These are phyloP conservation scores for Gloeopeniophorella convolvens DNA, from an alignment of 768 basidiomycete genomes.

Conservation along the genomic window DNA sequence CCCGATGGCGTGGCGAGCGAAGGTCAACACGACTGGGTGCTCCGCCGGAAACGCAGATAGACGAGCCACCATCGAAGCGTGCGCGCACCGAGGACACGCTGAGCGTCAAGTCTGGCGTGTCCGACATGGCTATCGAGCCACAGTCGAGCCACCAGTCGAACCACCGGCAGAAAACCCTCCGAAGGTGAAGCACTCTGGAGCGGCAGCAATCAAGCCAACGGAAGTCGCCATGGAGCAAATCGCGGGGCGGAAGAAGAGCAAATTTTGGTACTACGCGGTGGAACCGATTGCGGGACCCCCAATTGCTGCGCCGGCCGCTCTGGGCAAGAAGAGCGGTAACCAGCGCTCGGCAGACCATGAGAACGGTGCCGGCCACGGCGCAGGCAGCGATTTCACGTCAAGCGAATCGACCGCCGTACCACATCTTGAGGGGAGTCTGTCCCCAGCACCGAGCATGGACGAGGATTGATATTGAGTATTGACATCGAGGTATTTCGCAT, in stretches of 20 bases:
- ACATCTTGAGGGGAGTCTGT: slow-evolving; percentile 37
- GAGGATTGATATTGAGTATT: no score
- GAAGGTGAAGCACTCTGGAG: slow-evolving; percentile 48
- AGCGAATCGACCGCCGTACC: slow-evolving; percentile 25
- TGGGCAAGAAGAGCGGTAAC: not conserved
- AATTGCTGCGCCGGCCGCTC: not conserved
- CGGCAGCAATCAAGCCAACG: slow-evolving; percentile 61
- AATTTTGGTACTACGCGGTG: slow-evolving; percentile 85
- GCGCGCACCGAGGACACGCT: slow-evolving; percentile 66
- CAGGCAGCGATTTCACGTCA: slow-evolving; percentile 15
- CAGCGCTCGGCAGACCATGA: not conserved
- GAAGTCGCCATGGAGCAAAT: slow-evolving; percentile 73
- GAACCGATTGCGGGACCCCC: slow-evolving; percentile 46
- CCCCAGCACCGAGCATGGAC: slow-evolving; percentile 36
- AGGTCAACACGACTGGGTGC: slow-evolving; percentile 65
- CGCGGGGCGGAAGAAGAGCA: slow-evolving; percentile 77
- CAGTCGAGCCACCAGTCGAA: slow-evolving; percentile 16
- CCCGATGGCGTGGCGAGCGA: slow-evolving; percentile 67
- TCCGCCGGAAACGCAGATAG: slow-evolving; percentile 42
- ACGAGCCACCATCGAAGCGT: slow-evolving; percentile 55
- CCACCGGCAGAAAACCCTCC: slow-evolving; percentile 30
- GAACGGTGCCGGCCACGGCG: not conserved
- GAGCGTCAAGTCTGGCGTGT: slow-evolving; percentile 26
- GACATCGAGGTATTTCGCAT: not conserved
- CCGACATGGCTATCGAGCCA: slow-evolving; percentile 20